Evolutionary conservation across 1,284 basidiomycete genomes (phyloP).

Genomic region (Meripilus lineatus): DNA sequence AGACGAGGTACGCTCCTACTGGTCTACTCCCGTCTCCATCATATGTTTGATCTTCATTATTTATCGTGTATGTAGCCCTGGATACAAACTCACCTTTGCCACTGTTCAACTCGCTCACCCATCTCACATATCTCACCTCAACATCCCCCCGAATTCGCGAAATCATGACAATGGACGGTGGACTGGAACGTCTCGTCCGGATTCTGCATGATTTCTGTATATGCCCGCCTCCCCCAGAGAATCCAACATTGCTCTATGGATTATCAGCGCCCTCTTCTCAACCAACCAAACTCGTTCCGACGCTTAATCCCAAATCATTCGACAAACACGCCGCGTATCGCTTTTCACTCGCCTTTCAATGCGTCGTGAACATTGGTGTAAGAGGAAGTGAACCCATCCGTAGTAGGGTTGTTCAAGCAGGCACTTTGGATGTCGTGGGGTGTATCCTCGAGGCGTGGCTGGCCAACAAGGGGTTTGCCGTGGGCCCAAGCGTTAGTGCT

Average conservation of each 20-base stretch:
- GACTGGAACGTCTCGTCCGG: slow-evolving; percentile 91
- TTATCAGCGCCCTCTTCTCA: slow-evolving; percentile 57
- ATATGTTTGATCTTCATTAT: slow-evolving; percentile 11
- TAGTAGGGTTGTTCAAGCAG: slow-evolving; percentile 92
- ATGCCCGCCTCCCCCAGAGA: slow-evolving; percentile 71
- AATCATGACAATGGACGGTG: slow-evolving; percentile 97
- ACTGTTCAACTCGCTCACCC: slow-evolving; percentile 94
- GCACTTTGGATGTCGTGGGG: slow-evolving; percentile 91
- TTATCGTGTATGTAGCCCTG: slow-evolving; percentile 56
- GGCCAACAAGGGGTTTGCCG: slow-evolving; percentile 75
- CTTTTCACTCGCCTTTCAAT: slow-evolving; percentile 93
- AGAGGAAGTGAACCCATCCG: slow-evolving; percentile 92
- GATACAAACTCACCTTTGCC: slow-evolving; percentile 91
- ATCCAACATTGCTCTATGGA: slow-evolving; percentile 68
- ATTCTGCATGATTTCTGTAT: slow-evolving; percentile 88
- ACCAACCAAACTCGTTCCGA: slow-evolving; percentile 47
- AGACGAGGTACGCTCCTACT: slow-evolving; percentile 74
- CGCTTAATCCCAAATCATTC: slow-evolving; percentile 61
- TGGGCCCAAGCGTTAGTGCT: slow-evolving; percentile 62
- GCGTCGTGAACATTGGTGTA: slow-evolving; percentile 96
- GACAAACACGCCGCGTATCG: slow-evolving; percentile 84
- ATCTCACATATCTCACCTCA: slow-evolving; percentile 95
- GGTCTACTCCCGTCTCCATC: slow-evolving; percentile 6
- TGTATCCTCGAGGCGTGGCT: slow-evolving; percentile 94
- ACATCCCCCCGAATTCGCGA: slow-evolving; percentile 97